Evolutionary conservation across 352 stramenopile species (phyloP).

Genomic region (Globisporangium sylvaticum): DNA sequence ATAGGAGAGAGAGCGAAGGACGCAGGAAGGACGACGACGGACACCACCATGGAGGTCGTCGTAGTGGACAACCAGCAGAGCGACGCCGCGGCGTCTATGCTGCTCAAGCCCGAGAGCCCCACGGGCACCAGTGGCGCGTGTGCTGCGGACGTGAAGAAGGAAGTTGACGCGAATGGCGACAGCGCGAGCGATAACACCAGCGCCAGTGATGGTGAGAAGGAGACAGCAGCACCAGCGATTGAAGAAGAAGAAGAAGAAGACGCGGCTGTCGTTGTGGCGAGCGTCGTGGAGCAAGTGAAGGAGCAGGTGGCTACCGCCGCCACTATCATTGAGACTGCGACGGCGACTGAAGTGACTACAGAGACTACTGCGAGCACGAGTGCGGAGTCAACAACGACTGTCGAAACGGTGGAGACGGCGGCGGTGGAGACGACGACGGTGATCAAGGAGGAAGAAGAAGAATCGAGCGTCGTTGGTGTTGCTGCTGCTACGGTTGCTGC

Average conservation of each 20-base stretch:
- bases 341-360: not conserved
- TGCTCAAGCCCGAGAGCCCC: slow-evolving; percentile 2
- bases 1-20: not conserved
- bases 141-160: slow-evolving; percentile 2
- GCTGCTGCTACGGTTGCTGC: not conserved
- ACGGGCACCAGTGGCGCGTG: not conserved
- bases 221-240: no score
- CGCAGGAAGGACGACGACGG: not conserved
- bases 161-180: not conserved
- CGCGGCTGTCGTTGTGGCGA: not conserved
- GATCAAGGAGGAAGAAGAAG: not conserved
- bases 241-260: not conserved
- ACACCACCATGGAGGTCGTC: slow-evolving; percentile 8
- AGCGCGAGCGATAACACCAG: not conserved
- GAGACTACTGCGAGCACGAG: not conserved
- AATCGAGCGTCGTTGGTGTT: not conserved
- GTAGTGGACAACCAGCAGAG: slow-evolving; percentile 17
- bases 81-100: not conserved
- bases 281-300: slow-evolving; percentile 2
- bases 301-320: not conserved
- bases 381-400: not conserved
- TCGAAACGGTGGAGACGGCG: not conserved
- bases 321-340: not conserved
- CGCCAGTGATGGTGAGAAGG: not conserved
- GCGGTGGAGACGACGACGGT: slow-evolving; percentile 4